A percentile compares a stretch with the other conserved stretches of the same genome.
Conservation (phyloP, 306 rosid genomes). For the Vicia sativa region DNA sequence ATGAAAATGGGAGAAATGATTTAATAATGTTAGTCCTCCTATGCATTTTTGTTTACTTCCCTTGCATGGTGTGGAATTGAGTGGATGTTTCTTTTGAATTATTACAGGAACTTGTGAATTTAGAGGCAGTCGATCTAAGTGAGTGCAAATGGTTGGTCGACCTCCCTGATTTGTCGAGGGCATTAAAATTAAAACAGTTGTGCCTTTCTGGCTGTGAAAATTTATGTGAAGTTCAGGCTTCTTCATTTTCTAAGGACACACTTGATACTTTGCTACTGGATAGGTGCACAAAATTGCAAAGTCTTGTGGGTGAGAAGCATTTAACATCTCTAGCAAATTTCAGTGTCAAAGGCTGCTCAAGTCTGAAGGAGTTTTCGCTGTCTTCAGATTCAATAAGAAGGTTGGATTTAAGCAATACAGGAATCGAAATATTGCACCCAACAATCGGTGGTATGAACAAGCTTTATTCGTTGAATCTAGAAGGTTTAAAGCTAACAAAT, state of each 20-base stretch:
- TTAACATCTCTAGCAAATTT: neutral
- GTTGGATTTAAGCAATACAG: neutral
- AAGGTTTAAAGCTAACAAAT: neutral
- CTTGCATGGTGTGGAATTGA: neutral
- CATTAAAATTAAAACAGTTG: slow-evolving; percentile 24
- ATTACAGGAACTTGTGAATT: slow-evolving; percentile 27
- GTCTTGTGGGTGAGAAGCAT: neutral
- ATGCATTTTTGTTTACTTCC: neutral
- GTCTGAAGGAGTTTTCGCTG: slow-evolving; percentile 20
- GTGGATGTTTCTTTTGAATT: neutral
- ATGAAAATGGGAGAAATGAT: neutral
- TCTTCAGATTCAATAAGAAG: neutral
- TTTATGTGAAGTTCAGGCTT: neutral
- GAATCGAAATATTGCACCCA: slow-evolving; percentile 5
- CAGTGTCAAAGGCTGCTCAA: neutral
- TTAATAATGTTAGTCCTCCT: neutral
- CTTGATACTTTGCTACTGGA: slow-evolving; percentile 10
- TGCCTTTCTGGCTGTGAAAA: slow-evolving; percentile 11
- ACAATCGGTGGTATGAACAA: slow-evolving; percentile 7
- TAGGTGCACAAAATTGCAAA: neutral
- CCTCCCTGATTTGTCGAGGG: slow-evolving; percentile 35
- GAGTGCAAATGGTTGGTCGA: neutral
- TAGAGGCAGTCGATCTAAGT: neutral
- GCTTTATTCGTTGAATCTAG: neutral
- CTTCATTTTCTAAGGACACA: neutral